Base-by-base conservation (phyloP, 441 rosid species). In the Adansonia madagascariensis region DNA sequence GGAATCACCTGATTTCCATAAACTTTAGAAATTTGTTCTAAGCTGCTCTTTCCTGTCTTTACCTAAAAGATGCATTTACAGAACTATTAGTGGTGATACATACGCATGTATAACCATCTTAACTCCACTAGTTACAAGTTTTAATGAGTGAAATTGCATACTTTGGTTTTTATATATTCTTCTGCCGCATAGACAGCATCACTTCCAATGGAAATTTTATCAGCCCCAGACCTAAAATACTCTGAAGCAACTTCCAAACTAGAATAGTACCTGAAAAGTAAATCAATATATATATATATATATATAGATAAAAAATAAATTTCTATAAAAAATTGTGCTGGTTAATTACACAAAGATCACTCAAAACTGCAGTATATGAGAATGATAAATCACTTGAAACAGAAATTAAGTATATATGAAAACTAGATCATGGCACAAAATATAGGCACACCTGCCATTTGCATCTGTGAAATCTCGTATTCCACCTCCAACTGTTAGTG, bases 401-500 rank as follows among this genome's bases (percentile, higher is more conserved):
- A 53, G 12, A 59, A 55, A 39, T 55, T 74, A 50, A 63, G 41
- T 60, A 73, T 44, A 57, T 3, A 22, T 3, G 66, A 20, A 73
- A 41, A 43, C 15, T 46, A 73, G 9, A 56, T 27, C 24, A 67
- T 17, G 20, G 41, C 35, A 52, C 41, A 31, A 56, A 22, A 59
- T 4, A 49, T n/a, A 61, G 20, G 75, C 24, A 59, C 84, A 91
- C 99, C 96, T 92, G 86, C 97, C 99, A 78, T 84, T 92, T 78
- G 95, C 95, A 81, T 96, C 98, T 8, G 93, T 94, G 82, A 94
- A 96, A 83, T 96, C 98, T 85, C 98, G 87, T 71, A 96, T 91
- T 76, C 99, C 98, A 86, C 99, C 99, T 84, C 98, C 99, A 78
- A 94, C 98, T 12, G 98, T 91, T 78, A 96, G 84, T n/a, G 99